These are phyloP conservation scores for Colletotrichum falcatum DNA, from an alignment of 2,329 filamentous ascomycete genomes.

Conservation along the genomic window DNA sequence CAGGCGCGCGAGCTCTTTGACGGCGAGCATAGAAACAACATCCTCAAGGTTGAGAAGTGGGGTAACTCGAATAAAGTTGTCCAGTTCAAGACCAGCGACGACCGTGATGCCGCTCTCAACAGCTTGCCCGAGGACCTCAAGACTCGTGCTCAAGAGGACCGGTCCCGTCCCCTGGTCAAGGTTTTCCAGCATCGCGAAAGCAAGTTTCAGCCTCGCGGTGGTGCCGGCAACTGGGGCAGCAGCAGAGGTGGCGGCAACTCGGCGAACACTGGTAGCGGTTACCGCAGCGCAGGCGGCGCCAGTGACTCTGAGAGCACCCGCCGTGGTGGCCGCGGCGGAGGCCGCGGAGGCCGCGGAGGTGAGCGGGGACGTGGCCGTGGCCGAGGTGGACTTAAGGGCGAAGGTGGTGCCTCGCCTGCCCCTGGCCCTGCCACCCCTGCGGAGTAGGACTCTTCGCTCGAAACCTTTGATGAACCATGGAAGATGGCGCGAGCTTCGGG, in stretches of 20 bases:
- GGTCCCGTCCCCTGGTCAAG: slow-evolving; percentile 84
- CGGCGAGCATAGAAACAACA: slow-evolving; percentile 85
- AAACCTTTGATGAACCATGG: slow-evolving; percentile 32
- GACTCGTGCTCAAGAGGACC: slow-evolving; percentile 76
- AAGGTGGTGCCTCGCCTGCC: slow-evolving; percentile 66
- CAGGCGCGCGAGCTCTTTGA: slow-evolving; percentile 85
- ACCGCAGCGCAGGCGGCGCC: slow-evolving; percentile 86
- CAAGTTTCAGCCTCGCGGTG: slow-evolving; percentile 70
- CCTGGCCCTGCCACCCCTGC: slow-evolving; percentile 63
- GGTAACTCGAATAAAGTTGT: slow-evolving; percentile 86
- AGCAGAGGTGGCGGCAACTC: slow-evolving; percentile 71
- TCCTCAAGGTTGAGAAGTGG: slow-evolving; percentile 82
- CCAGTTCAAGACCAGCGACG: slow-evolving; percentile 82
- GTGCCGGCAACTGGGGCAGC: slow-evolving; percentile 75
- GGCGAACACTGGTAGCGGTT: slow-evolving; percentile 73
- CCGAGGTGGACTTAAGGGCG: slow-evolving; percentile 69
- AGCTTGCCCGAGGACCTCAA: slow-evolving; percentile 82
- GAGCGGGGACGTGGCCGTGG: slow-evolving; percentile 69
- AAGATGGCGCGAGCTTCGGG: slow-evolving; percentile 11
- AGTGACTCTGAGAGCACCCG: slow-evolving; percentile 73
- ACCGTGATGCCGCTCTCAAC: slow-evolving; percentile 83
- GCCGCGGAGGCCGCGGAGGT: slow-evolving; percentile 68
- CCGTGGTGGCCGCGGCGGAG: slow-evolving; percentile 66
- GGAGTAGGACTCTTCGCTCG: slow-evolving; percentile 44
- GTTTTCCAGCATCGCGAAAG: slow-evolving; percentile 79